phyloP scores from a whole-genome alignment of 108 stramenopile genomes.

The Cyclotella atomus region DNA sequence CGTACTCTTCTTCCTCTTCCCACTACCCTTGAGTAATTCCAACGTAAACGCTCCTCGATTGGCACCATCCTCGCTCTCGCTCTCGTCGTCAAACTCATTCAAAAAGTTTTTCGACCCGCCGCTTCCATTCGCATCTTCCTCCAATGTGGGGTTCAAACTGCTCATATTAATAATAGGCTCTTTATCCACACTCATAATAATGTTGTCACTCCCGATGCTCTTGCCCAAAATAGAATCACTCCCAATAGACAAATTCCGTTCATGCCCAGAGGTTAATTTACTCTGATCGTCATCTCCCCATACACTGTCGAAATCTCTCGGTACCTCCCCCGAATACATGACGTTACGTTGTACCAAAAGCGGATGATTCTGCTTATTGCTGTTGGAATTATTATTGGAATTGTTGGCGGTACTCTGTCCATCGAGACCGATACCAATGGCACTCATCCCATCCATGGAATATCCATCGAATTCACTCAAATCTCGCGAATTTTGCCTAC shows the following conservation, averaged over 20 bases:
- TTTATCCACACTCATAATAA: background rate
- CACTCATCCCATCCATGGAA: conserved; percentile 46
- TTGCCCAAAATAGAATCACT: conserved; percentile 8
- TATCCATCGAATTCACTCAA: conserved; percentile 46
- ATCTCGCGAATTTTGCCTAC: conserved; percentile 22
- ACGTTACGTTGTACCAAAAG: background rate
- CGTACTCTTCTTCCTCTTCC: conserved; percentile 13
- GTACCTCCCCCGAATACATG: conserved; percentile 27
- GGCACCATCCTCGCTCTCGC: conserved; percentile 32
- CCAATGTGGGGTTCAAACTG: conserved; percentile 29
- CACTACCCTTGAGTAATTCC: conserved; percentile 32
- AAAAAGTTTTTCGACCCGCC: conserved; percentile 1
- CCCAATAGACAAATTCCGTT: background rate
- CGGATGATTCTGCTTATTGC: background rate
- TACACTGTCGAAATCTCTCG: conserved; percentile 43
- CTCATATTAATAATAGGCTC: conserved; percentile 4
- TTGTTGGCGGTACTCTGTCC: too few relatives aligned
- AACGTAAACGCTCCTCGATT: conserved; percentile 38
- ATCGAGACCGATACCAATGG: conserved; percentile 13
- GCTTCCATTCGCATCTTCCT: conserved; percentile 22
- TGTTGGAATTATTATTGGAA: background rate
- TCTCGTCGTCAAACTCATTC: conserved; percentile 37
- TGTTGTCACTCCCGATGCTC: background rate
- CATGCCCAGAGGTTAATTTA: conserved; percentile 18
- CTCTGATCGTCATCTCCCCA: conserved; percentile 47